Conservation (phyloP, 106 monocot genomes). For the Chionographis japonica region DNA sequence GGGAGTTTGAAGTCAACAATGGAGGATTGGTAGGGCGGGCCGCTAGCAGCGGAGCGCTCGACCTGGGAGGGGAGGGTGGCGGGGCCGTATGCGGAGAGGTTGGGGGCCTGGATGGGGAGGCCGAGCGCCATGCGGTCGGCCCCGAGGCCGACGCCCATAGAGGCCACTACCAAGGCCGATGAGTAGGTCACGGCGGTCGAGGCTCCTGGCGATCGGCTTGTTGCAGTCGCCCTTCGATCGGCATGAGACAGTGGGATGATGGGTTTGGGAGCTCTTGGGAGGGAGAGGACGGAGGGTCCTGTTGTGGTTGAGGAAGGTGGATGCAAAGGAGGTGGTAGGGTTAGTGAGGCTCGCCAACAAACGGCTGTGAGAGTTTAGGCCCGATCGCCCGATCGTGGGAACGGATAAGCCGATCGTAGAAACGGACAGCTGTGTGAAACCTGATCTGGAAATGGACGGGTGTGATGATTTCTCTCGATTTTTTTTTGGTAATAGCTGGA, state of each 20-base stretch:
- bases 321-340: constrained; percentile 20
- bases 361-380: no score
- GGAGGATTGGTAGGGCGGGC: constrained; percentile 12
- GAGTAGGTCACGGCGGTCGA: constrained; percentile 24
- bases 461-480: no score
- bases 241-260: constrained; percentile 15
- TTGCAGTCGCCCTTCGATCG: background rate
- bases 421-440: no score
- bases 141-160: constrained; percentile 4
- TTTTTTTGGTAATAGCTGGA: no score
- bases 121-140: constrained; percentile 2
- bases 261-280: background rate
- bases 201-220: background rate
- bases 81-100: constrained; percentile 4
- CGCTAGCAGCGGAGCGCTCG: constrained; percentile 5
- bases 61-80: background rate
- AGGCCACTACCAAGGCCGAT: constrained; percentile 19
- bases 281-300: background rate
- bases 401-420: no score
- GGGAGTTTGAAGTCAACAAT: constrained; percentile 31
- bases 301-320: constrained; percentile 21
- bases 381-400: no score
- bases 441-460: no score
- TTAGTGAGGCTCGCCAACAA: no score
- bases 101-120: constrained; percentile 20